Percentiles rank a stretch among this genome's conserved stretches.
Evolutionary conservation across 2,329 filamentous ascomycete genomes (phyloP).

Genomic region (Fusarium fracticaudum): DNA sequence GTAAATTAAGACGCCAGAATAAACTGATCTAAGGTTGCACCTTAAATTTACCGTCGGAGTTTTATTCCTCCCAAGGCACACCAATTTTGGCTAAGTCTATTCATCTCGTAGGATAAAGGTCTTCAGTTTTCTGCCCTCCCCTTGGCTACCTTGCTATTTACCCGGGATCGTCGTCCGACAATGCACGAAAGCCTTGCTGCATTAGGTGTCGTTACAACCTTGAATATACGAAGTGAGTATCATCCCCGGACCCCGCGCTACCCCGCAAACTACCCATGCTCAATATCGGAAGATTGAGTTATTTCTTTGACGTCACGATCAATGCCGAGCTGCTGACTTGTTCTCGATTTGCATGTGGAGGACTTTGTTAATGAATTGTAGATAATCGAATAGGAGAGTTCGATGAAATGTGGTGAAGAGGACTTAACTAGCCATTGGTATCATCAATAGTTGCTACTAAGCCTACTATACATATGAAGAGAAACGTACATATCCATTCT

Average conservation of each 20-base stretch:
- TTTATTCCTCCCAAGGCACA: too few relatives aligned
- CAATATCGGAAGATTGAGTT: not conserved
- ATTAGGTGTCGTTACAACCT: not conserved
- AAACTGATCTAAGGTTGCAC: not conserved
- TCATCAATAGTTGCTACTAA: not conserved
- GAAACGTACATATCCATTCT: too few relatives aligned
- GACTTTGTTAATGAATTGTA: not conserved
- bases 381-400: not conserved
- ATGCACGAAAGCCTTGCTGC: not conserved
- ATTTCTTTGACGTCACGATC: not conserved
- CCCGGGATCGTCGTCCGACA: not conserved
- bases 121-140: not conserved
- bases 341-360: not conserved
- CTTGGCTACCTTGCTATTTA: not conserved
- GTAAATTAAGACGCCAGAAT: not conserved
- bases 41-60: too few relatives aligned
- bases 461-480: too few relatives aligned
- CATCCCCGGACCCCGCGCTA: constrained; percentile 1
- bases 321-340: not conserved
- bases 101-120: not conserved
- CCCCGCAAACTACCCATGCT: not conserved
- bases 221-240: not conserved
- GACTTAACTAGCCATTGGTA: fast-evolving
- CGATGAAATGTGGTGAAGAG: fast-evolving
- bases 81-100: too few relatives aligned